Conservation (phyloP, 352 stramenopile species). For the Elongisporangium anandrum region DNA sequence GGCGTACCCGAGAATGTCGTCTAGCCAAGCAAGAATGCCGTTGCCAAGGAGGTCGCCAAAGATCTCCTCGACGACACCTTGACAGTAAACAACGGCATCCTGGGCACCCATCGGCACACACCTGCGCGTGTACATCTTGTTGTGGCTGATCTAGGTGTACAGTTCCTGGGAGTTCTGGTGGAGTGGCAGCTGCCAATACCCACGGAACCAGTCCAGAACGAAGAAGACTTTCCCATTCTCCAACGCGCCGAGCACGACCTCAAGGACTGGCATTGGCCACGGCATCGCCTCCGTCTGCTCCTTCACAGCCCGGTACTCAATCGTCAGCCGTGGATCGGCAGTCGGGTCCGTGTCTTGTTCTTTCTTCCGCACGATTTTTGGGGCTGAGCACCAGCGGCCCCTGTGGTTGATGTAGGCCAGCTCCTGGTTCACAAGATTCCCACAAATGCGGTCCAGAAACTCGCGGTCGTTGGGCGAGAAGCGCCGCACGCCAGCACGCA, state of each 20-base stretch:
- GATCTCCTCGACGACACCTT: constrained; percentile 5
- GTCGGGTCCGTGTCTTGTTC: constrained; percentile 2
- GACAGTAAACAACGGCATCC: constrained; percentile 11
- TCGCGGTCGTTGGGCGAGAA: constrained; percentile 8
- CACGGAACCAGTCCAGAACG: constrained; percentile 12
- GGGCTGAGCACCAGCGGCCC: constrained; percentile 5
- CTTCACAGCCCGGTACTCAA: neutral
- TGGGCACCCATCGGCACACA: constrained; percentile 12
- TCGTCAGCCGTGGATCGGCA: constrained; percentile 7
- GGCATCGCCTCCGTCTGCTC: constrained; percentile 1
- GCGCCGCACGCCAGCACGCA: neutral
- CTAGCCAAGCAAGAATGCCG: constrained; percentile 5
- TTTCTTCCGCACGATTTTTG: constrained; percentile 8
- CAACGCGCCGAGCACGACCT: neutral
- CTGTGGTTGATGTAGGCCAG: constrained; percentile 5
- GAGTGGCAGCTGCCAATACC: constrained; percentile 10
- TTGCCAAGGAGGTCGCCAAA: neutral
- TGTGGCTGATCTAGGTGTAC: constrained; percentile 5
- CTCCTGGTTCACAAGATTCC: neutral
- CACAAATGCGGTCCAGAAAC: constrained; percentile 5
- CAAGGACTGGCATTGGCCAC: constrained; percentile 4
- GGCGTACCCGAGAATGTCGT: constrained; percentile 4
- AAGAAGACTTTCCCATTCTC: constrained; percentile 2
- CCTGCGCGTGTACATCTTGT: constrained; percentile 7
- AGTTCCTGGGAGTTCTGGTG: constrained; percentile 2